Base-by-base conservation (phyloP, 805 yeast genomes). In the Myxozyma udenii region DNA sequence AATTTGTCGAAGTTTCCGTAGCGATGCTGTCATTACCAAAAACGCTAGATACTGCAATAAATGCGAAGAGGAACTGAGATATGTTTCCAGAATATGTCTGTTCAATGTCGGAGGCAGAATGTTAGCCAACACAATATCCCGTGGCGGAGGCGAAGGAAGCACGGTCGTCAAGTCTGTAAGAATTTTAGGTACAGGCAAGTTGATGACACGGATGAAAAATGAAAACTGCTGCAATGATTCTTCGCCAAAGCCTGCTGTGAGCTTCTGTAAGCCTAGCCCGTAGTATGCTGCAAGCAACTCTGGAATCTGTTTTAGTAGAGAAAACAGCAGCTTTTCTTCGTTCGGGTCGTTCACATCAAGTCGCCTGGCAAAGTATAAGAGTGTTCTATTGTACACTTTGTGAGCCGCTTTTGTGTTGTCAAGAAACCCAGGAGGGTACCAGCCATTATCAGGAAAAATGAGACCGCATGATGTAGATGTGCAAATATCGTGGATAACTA, bases 161-260 rank as follows among this genome's bases (percentile, higher is more conserved):
- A 14, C 18, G 4, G 30, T 21, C 12, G 23, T 25, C 5, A 14
- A 14, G 38, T 44, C 47, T 5, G 25, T n/a, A n/a, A 57, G 28
- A 26, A 33, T 33, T 14, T 54, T 57, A 0, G 93, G 88, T 5
- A 84, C 63, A 1, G 80, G 78, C 2, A 82, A 60, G 25, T 74
- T 73, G n/a, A 87, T 74, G 4, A 86, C 73, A 51, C 80, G 78
- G 1, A 82, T 74, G 41, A 83, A 69, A 1, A 87, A 66, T 23
- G 83, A 71, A 0, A 87, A 78, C 67, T 79, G 84, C 5, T 93
- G 85, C 42, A 88, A 74, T 89, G 95, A 71, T 85, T 87, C 33
- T 28, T 28, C 12, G 33, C 9, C 12, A 14, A 28, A 28, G 14
- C 9, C 9, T 9, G 9, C 33, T 28, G 9, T 28, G 33, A 9